phyloP scores from a whole-genome alignment of 257 asterid genomes.

The Salvia rosmarinus region DNA sequence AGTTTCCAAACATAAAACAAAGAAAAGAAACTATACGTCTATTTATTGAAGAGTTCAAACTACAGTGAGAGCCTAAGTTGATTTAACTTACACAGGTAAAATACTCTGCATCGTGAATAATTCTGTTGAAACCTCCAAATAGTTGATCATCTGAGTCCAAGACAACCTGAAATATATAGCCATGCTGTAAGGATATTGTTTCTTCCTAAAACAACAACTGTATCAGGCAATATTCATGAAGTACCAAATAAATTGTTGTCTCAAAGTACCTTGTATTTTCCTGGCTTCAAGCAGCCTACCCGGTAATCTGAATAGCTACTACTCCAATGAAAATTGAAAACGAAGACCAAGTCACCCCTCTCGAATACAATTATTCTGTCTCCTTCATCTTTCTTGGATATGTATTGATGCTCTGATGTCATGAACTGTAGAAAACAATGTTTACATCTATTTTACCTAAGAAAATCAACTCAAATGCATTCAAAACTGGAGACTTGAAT shows the following conservation, averaged over 20 bases:
- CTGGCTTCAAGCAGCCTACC: constrained; percentile 87
- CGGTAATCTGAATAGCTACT: constrained; percentile 80
- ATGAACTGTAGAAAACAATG: constrained; percentile 65
- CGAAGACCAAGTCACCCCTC: constrained; percentile 81
- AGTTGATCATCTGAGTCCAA: constrained; percentile 74
- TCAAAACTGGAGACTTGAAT: constrained; percentile 23
- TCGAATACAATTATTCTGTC: constrained; percentile 81
- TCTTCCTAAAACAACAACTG: background rate
- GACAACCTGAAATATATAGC: constrained; percentile 55
- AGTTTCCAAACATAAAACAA: background rate
- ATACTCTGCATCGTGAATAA: constrained; percentile 67
- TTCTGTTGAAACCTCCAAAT: constrained; percentile 87
- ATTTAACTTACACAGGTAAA: constrained; percentile 71
- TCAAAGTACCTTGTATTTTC: constrained; percentile 80
- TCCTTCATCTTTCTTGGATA: constrained; percentile 83
- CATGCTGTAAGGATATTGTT: background rate
- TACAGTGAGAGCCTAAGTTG: background rate
- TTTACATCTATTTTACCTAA: background rate
- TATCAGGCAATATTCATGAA: background rate
- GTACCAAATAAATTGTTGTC: background rate
- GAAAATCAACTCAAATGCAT: constrained; percentile 16
- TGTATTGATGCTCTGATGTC: constrained; percentile 87
- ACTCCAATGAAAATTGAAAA: constrained; percentile 90
- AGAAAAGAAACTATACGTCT: background rate
- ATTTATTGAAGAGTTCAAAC: background rate